phyloP scores from a whole-genome alignment of 2,329 filamentous ascomycete genomes.

The Delphinella strobiligena region DNA sequence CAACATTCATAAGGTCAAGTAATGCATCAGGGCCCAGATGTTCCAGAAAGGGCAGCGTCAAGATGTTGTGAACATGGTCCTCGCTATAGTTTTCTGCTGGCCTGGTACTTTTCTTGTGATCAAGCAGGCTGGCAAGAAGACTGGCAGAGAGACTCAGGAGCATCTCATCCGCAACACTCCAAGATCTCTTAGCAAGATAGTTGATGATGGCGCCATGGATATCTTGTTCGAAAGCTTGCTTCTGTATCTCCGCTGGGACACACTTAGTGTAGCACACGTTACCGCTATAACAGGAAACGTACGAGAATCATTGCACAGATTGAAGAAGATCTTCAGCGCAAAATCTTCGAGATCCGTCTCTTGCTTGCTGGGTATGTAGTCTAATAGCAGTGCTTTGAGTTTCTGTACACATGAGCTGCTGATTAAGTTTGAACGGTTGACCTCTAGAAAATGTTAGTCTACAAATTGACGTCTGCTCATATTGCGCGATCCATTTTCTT shows the following conservation, averaged over 20 bases:
- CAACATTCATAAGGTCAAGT: constrained; percentile 8
- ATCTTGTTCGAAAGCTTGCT: constrained; percentile 6
- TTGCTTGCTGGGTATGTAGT: neutral
- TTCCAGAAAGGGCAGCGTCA: constrained; percentile 7
- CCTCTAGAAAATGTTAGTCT: neutral
- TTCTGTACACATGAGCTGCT: constrained; percentile 3
- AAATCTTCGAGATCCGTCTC: constrained; percentile 1
- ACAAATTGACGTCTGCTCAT: too few relatives aligned
- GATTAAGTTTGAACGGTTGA: constrained; percentile 5
- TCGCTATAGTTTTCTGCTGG: neutral
- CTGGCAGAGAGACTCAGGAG: neutral
- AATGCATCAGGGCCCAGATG: constrained; percentile 9
- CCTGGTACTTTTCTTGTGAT: neutral
- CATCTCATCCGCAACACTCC: neutral
- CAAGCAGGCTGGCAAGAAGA: neutral
- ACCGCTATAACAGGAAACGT: neutral
- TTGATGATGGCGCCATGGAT: constrained; percentile 8
- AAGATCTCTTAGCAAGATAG: neutral
- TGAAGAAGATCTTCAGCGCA: constrained; percentile 9
- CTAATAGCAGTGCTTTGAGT: neutral
- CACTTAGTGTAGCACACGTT: too few relatives aligned
- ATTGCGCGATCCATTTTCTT: too few relatives aligned
- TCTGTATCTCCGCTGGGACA: neutral
- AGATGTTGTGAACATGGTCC: constrained; percentile 4
- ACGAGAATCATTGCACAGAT: constrained; percentile 10